Conservation (phyloP, 345 rosid genomes). For the Zanthoxylum bungeanum region DNA sequence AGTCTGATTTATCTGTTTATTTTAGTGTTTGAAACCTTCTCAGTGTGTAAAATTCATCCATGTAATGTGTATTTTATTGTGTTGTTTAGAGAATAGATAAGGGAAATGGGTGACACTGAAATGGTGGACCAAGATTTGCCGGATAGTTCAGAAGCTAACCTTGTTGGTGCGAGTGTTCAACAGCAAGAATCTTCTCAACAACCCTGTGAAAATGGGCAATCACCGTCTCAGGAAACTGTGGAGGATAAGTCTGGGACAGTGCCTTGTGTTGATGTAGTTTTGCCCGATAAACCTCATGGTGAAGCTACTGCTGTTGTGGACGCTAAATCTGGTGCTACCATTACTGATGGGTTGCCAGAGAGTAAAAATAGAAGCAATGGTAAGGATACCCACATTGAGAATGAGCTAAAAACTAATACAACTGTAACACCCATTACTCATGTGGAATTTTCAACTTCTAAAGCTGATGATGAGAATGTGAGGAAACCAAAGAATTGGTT, state of each 20-base stretch:
- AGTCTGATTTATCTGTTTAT: neutral
- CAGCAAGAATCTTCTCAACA: constrained; percentile 22
- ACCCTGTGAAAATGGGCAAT: constrained; percentile 25
- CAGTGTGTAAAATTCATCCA: neutral
- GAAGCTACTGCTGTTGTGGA: constrained; percentile 12
- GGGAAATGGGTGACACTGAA: constrained; percentile 50
- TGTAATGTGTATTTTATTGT: neutral
- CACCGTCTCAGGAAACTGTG: constrained; percentile 11
- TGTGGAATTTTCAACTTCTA: constrained; percentile 27
- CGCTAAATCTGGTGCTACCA: constrained; percentile 7
- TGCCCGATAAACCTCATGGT: constrained; percentile 17
- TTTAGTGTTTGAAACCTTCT: neutral
- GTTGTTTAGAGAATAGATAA: constrained; percentile 10
- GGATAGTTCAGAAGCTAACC: constrained; percentile 24
- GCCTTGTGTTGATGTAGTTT: constrained; percentile 33
- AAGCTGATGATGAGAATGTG: constrained; percentile 27
- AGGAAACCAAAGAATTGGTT: constrained; percentile 58
- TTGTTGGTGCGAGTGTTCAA: constrained; percentile 28
- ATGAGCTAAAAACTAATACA: constrained; percentile 13
- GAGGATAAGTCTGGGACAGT: constrained; percentile 37
- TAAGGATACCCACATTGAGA: constrained; percentile 1
- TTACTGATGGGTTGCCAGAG: constrained; percentile 16
- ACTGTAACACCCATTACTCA: constrained; percentile 19
- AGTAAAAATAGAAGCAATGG: constrained; percentile 22
- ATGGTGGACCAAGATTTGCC: constrained; percentile 35